These are phyloP conservation scores for Metschnikowia colocasiae DNA, from an alignment of 805 yeast species.

Conservation along the genomic window DNA sequence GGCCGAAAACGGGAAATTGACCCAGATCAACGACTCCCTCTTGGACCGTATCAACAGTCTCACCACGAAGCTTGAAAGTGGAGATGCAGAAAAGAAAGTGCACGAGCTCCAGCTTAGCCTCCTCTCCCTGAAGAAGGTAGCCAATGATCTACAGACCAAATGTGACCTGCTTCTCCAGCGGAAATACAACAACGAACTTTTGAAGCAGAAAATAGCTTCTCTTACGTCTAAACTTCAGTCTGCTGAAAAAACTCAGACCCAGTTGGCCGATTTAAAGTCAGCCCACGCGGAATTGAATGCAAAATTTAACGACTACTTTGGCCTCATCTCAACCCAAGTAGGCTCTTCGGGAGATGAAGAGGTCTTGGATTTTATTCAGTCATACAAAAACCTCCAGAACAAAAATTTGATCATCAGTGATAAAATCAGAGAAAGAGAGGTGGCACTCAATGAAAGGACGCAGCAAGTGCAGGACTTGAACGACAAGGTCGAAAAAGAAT, in stretches of 20 bases:
- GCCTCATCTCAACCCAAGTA: conserved; percentile 34
- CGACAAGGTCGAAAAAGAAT: conserved; percentile 7
- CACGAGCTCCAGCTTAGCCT: conserved; percentile 21
- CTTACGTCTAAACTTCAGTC: conserved; percentile 36
- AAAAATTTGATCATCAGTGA: conserved; percentile 35
- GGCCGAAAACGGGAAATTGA: conserved; percentile 25
- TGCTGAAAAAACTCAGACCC: conserved; percentile 42
- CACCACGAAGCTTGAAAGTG: conserved; percentile 10
- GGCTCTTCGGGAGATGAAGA: conserved; percentile 12
- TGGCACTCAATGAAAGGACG: conserved; percentile 18
- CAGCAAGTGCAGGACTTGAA: conserved; percentile 7
- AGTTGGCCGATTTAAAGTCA: conserved; percentile 46
- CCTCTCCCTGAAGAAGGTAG: conserved; percentile 40
- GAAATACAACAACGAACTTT: conserved; percentile 46
- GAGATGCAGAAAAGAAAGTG: conserved; percentile 24
- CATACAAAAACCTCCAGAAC: conserved; percentile 33
- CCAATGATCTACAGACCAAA: conserved; percentile 50
- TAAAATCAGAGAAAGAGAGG: conserved; percentile 25
- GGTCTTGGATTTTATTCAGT: conserved; percentile 27
- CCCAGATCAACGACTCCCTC: conserved; percentile 29
- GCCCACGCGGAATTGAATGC: conserved; percentile 47
- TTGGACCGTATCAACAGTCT: conserved; percentile 27
- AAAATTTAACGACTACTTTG: conserved; percentile 46
- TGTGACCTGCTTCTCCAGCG: conserved; percentile 49
- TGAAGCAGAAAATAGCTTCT: conserved; percentile 52